Evolutionary conservation across 1,139 yeast species (phyloP), one percentile per base, ranked within the genome.

Genomic region (Geotrichum aggregatum): DNA sequence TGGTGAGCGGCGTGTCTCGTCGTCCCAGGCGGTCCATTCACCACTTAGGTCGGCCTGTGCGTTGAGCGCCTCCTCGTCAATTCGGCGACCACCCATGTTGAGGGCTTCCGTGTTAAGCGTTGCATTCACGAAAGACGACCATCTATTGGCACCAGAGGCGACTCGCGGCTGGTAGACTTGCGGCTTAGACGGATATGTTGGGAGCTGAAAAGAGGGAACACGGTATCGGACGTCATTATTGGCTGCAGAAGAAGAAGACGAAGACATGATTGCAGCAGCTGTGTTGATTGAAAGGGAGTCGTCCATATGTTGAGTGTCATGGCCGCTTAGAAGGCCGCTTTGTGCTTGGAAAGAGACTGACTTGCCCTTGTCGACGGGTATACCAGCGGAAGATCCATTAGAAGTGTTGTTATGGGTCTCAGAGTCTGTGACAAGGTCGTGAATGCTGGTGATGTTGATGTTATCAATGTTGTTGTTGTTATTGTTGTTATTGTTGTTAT

Each of bases 1-100:
- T 11, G 54, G n/a, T 7, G 49, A 22, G 22, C 33, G 16, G 28
- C 30, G 28, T 4, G 42, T 19, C 6, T 31, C 41, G 38, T 39
- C 45, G 18, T 35, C 48, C 48, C 49, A 45, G 40, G 54, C 57
- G 11, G 22, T 38, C 57, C 57, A 55, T 4, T 45, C 54, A 16
- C 55, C 55, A 14, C 47, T 43, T 24, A 55, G 45, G 38, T 52
- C 47, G n/a, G 51, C 39, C 21, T 55, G 57, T 11, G 48, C 51
- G 28, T 55, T 51, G 26, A 55, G 49, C 3, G 49, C 53, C 13
- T 47, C 54, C n/a, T 38, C 38, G 36, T 50, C 49, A 2, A 55
- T 50, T 40, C 49, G 19, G 10, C 31, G 31, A n/a, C 43, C 24
- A 3, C 41, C 52, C 1, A 28, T 35, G 14, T 36, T 35, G 13